Evolutionary conservation across 1,284 basidiomycete species (phyloP).

Genomic region (Fomitiporia mediterranea): DNA sequence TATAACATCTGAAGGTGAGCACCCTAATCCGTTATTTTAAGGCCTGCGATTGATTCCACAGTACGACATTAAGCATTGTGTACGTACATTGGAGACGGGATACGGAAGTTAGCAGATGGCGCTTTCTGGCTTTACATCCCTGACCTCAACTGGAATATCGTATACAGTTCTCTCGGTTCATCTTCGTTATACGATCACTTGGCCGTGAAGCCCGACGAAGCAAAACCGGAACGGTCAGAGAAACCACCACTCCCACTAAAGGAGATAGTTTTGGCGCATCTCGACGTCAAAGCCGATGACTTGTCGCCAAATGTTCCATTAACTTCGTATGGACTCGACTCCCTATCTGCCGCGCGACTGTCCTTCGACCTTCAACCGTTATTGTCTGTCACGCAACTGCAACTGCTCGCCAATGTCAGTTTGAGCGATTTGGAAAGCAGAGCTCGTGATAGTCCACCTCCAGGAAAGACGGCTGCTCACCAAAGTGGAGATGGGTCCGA

Average conservation of each 20-base stretch:
- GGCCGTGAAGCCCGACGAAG: constrained; percentile 10
- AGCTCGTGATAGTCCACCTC: constrained; percentile 9
- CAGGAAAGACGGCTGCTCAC: background rate
- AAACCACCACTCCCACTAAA: constrained; percentile 2
- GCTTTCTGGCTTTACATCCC: constrained; percentile 31
- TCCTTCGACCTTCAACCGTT: constrained; percentile 31
- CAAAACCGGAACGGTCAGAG: background rate
- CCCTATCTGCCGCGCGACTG: constrained; percentile 34
- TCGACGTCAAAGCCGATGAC: constrained; percentile 32
- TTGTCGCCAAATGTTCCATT: constrained; percentile 36
- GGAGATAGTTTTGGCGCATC: constrained; percentile 24
- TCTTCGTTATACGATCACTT: constrained; percentile 28
- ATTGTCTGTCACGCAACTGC: constrained; percentile 33
- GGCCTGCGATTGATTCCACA: background rate
- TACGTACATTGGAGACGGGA: constrained; percentile 30
- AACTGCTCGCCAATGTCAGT: constrained; percentile 34
- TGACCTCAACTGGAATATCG: constrained; percentile 30
- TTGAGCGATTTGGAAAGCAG: constrained; percentile 24
- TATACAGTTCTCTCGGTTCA: constrained; percentile 25
- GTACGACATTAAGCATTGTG: constrained; percentile 29
- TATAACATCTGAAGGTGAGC: constrained; percentile 30
- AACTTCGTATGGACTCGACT: constrained; percentile 39
- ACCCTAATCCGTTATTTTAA: background rate
- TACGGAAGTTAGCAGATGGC: constrained; percentile 25
- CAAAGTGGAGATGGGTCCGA: background rate